Evolutionary conservation across 2,329 filamentous ascomycete genomes (phyloP).

Genomic region (Torrubiella hemipterigena): DNA sequence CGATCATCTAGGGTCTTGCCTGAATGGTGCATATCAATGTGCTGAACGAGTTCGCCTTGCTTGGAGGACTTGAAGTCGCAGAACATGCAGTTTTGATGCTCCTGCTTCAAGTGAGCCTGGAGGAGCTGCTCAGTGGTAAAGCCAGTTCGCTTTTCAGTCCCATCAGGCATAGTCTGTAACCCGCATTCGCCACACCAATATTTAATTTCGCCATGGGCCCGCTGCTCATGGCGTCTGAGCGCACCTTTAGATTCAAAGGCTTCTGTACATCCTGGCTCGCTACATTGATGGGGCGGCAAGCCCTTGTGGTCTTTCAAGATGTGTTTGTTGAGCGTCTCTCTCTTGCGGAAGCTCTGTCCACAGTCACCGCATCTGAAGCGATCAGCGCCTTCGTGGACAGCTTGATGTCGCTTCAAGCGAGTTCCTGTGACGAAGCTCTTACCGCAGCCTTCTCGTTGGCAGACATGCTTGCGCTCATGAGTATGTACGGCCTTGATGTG

Average conservation of each 20-base stretch:
- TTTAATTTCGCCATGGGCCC: slow-evolving; percentile 55
- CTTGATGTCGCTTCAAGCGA: slow-evolving; percentile 62
- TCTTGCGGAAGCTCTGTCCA: slow-evolving; percentile 72
- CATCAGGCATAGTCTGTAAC: slow-evolving; percentile 23
- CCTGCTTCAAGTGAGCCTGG: slow-evolving; percentile 58
- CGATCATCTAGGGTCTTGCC: slow-evolving; percentile 48
- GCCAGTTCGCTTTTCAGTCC: slow-evolving; percentile 30
- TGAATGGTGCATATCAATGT: slow-evolving; percentile 69
- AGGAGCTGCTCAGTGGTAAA: slow-evolving; percentile 66
- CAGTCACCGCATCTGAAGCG: slow-evolving; percentile 67
- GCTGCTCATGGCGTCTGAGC: slow-evolving; percentile 58
- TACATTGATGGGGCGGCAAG: slow-evolving; percentile 60
- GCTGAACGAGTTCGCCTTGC: slow-evolving; percentile 57
- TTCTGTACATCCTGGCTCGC: slow-evolving; percentile 45
- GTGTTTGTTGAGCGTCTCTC: slow-evolving; percentile 74
- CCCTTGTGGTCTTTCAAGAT: slow-evolving; percentile 65
- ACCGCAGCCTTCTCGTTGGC: slow-evolving; percentile 58
- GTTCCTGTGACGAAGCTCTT: slow-evolving; percentile 76
- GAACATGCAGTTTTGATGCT: slow-evolving; percentile 64
- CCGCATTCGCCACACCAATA: slow-evolving; percentile 71
- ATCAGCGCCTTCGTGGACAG: slow-evolving; percentile 64
- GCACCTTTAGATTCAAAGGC: slow-evolving; percentile 64
- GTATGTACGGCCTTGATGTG: slow-evolving; percentile 77
- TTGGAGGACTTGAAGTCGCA: slow-evolving; percentile 60
- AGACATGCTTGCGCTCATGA: slow-evolving; percentile 56